Base-by-base conservation (phyloP, 2,329 filamentous ascomycete species). In the Fusarium sororula region DNA sequence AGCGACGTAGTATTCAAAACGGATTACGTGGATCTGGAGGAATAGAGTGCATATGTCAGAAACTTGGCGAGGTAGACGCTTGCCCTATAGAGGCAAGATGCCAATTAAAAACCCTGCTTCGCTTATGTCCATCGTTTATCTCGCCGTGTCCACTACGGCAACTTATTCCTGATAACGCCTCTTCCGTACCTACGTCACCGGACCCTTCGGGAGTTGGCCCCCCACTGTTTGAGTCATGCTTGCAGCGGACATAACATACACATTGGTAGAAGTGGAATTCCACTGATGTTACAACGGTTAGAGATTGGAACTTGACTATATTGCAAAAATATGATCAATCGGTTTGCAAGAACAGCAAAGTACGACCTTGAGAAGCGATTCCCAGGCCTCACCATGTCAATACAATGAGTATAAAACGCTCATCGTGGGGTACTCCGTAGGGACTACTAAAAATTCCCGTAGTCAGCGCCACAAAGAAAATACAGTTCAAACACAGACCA, bases 271-370 rank as follows among this genome's bases (percentile, higher is more conserved):
- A 7, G 24, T 17, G 4, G 15, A 28, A 54, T 54, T 54, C 51
- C 51, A 22, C 14, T 4, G 51, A n/a, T 3, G 24, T 54, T 54
- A 17, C 35, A 54, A 54, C 18, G 14, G 24, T 14, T 3, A 10
- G 13, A 55, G 14, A 22, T 15, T n/a, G 35, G 35, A 22, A 41
- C 20, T 38, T 39, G 3, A 9, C 3, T 17, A 6, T 1, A 28
- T 28, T 12, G 7, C n/a, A 3, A 35, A 2, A 20, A 30, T 17
- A 17, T 15, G 20, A n/a, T 50, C 11, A 4, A n/a, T 30, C 5
- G 7, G 1, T 8, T 12, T n/a, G n/a, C 2, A 37, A 38, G 15
- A 37, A 22, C 0, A 4, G 14, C 2, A 15, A 26, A 20, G 1
- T 5, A 26, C 18, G 4, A 11, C 6, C 9, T 26, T 9, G 18